These are phyloP conservation scores for Vitis hybrid DNA, from an alignment of 177 flowering plant species.

Conservation along the genomic window DNA sequence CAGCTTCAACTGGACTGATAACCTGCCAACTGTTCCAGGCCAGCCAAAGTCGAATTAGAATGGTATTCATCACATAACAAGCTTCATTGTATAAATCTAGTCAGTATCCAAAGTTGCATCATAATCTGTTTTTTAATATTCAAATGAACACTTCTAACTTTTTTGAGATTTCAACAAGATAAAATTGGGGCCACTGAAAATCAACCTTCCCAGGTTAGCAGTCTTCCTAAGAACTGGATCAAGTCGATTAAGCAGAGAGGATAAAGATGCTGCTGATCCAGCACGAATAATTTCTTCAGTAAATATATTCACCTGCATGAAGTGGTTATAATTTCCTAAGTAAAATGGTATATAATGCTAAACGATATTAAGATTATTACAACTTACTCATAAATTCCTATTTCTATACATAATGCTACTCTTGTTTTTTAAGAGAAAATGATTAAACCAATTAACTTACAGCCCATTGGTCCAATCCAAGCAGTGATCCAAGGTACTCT, in stretches of 20 bases:
- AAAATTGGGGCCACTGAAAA: constrained; percentile 6
- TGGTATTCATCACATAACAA: background rate
- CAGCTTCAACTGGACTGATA: constrained; percentile 90
- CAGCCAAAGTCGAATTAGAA: constrained; percentile 27
- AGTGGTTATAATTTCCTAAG: constrained; percentile 1
- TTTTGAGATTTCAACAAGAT: constrained; percentile 3
- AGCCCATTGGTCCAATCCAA: constrained; percentile 86
- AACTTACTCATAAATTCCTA: too few relatives aligned
- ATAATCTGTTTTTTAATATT: background rate
- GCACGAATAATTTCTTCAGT: constrained; percentile 98
- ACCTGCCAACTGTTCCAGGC: constrained; percentile 90
- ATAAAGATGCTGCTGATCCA: constrained; percentile 96
- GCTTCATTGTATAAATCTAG: background rate
- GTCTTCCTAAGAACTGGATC: constrained; percentile 89
- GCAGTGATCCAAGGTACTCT: constrained; percentile 83
- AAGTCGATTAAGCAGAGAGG: constrained; percentile 86
- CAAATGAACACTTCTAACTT: background rate
- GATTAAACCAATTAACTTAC: constrained; percentile 40
- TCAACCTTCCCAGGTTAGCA: constrained; percentile 90
- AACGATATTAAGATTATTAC: too few relatives aligned
- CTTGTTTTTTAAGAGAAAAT: too few relatives aligned
- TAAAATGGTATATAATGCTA: too few relatives aligned
- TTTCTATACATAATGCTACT: too few relatives aligned
- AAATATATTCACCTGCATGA: constrained; percentile 76
- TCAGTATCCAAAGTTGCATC: background rate